Percentiles rank a stretch among this genome's conserved stretches.
Evolutionary conservation across 169 alveolate species (phyloP).

Genomic region (Neospora caninum): DNA sequence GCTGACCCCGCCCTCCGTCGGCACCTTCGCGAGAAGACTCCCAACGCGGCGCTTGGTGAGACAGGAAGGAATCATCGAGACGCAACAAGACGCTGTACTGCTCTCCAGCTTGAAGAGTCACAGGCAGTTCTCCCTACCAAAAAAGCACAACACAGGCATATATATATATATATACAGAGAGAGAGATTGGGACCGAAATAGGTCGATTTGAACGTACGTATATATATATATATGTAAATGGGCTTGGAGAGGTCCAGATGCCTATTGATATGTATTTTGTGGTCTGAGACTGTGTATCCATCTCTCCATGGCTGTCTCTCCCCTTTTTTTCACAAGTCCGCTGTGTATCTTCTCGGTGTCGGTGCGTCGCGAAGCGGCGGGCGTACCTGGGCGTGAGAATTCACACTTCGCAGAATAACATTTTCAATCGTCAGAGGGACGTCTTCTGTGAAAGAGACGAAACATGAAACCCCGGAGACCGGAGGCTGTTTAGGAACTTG

Average conservation of each 20-base stretch:
- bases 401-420: constrained; percentile 28
- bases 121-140: constrained; percentile 39
- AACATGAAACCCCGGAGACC: neutral
- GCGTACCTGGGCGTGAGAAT: constrained; percentile 35
- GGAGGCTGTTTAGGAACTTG: too few relatives aligned
- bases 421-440: constrained; percentile 8
- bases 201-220: too few relatives aligned
- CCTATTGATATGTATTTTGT: too few relatives aligned
- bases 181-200: too few relatives aligned
- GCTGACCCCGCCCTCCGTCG: neutral
- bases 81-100: constrained; percentile 53
- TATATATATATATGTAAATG: too few relatives aligned
- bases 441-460: neutral
- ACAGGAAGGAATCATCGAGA: constrained; percentile 37
- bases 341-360: too few relatives aligned
- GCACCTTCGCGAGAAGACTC: neutral
- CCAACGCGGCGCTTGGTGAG: constrained; percentile 25
- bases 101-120: constrained; percentile 4
- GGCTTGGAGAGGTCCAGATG: too few relatives aligned
- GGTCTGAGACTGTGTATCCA: too few relatives aligned
- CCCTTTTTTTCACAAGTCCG: too few relatives aligned
- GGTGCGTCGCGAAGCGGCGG: too few relatives aligned
- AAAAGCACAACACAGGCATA: neutral
- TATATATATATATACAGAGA: too few relatives aligned
- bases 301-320: too few relatives aligned